Percentiles rank a stretch among this genome's conserved stretches.
Conservation (phyloP, 2,329 filamentous ascomycete species). For the Trichophyton rubrum region DNA sequence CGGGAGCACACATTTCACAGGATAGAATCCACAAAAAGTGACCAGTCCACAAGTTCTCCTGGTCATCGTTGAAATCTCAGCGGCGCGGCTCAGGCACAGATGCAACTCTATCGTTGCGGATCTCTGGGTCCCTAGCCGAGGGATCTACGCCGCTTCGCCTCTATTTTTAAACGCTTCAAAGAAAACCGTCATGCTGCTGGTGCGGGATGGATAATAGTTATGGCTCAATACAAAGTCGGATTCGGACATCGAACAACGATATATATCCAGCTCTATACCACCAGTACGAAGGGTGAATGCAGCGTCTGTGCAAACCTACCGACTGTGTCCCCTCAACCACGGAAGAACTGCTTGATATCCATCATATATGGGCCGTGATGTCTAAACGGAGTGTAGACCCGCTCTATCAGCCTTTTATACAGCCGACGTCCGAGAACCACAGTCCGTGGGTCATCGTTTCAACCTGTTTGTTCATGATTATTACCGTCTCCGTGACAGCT, state of each 20-base stretch:
- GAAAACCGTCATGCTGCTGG: neutral
- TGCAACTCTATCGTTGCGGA: neutral
- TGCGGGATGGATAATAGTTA: neutral
- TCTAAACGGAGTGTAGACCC: neutral
- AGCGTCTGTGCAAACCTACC: neutral
- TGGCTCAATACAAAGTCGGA: neutral
- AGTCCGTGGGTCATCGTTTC: constrained; percentile 13
- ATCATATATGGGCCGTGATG: neutral
- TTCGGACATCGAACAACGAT: neutral
- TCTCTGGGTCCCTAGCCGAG: neutral
- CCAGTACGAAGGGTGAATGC: neutral
- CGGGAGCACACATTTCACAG: neutral
- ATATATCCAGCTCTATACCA: neutral
- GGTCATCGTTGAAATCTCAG: neutral
- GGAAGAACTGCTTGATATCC: neutral
- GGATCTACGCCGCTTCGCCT: neutral
- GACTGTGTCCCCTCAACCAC: neutral
- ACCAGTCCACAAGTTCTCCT: neutral
- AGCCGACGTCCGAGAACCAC: constrained; percentile 11
- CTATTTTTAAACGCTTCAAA: neutral
- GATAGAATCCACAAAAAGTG: neutral
- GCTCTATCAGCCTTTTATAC: constrained; percentile 11
- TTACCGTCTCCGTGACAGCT: constrained; percentile 13
- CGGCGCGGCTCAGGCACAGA: constrained; percentile 1
- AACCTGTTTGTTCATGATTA: constrained; percentile 12